phyloP scores from a whole-genome alignment of 2,329 filamentous ascomycete genomes.

The Nemania sp. region DNA sequence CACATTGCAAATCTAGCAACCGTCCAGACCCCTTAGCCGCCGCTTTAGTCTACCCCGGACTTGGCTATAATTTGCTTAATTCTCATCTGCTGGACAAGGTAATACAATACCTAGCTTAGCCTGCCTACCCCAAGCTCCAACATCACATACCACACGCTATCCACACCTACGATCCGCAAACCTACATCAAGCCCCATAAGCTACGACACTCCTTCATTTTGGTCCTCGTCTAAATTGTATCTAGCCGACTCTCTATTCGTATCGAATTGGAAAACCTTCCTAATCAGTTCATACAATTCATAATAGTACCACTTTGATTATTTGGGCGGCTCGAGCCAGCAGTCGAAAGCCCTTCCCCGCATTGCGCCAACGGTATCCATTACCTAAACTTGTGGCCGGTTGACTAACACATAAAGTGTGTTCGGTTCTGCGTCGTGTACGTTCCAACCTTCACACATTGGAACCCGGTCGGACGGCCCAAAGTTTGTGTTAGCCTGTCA shows the following conservation, averaged over 20 bases:
- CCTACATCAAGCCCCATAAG: not conserved
- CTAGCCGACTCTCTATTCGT: conserved; percentile 11
- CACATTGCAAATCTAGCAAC: not conserved
- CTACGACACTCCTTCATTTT: not conserved
- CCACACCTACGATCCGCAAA: not conserved
- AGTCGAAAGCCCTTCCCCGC: conserved; percentile 45
- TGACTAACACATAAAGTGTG: conserved; percentile 53
- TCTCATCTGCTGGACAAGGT: not conserved
- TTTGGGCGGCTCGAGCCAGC: conserved; percentile 20
- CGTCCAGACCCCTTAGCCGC: not conserved
- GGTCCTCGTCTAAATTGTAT: not conserved
- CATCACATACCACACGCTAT: not conserved
- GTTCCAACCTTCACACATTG: not conserved
- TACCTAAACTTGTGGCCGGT: conserved; percentile 50
- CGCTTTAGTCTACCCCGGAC: conserved; percentile 18
- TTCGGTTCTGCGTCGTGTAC: not conserved
- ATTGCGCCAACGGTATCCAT: conserved; percentile 45
- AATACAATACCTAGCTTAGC: not conserved
- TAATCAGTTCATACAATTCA: conserved; percentile 11
- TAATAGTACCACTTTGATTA: conserved; percentile 2
- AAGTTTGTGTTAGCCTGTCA: conserved; percentile 14
- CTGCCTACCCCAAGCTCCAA: not conserved
- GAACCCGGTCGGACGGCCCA: not conserved
- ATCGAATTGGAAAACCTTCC: conserved; percentile 9
- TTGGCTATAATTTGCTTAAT: not conserved